Evolutionary conservation across 805 yeast species (phyloP), one percentile per base, ranked within the genome.

Genomic region (Wickerhamiella sorbophila): DNA sequence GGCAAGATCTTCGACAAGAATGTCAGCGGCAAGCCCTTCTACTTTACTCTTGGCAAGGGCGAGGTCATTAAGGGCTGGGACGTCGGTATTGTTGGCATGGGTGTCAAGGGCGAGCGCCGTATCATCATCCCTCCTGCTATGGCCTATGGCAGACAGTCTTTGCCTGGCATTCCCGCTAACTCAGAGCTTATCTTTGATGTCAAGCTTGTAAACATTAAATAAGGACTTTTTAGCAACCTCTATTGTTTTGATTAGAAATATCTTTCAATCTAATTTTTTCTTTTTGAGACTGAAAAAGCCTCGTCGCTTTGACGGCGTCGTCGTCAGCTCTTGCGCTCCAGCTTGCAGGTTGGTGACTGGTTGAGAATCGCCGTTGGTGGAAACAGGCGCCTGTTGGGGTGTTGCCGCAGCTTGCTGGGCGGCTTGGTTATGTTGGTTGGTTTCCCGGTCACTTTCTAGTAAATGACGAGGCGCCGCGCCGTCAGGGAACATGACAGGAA

Each of bases 21-120:
- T 77, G 85, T 95, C 54, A 72, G 79, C 51, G 99, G 99, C 57
- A 88, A 85, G 71, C 98, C 99, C 58, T 91, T 91, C 65, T 65
- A 67, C 50, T 91, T 91, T 67, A 75, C 74, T 49, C 74, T 91
- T 55, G 98, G 98, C 57, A 82, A 80, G 63, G 98, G 97, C 60
- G 98, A 91, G 68, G 96, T 94, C 54, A 91, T 91, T 71, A 84
- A 84, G 65, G 98, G 97, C 51, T 91, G 95, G 84, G 99, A 91
- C 62, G 74, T 88, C 58, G 99, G 99, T 72, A 91, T 91, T 56
- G 86, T 88, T 45, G 97, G 97, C 62, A 87, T 91, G 96, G 77
- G 94, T 44, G 94, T 84, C 60, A 95, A 95, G 58, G 97, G 97
- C 60, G 98, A 91, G 74, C 87, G 98, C 74, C 79, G 97, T 70